Evolutionary conservation across 2,329 filamentous ascomycete genomes (phyloP), one percentile per base, ranked within the genome.

Genomic region (Phialophora verrucosa): DNA sequence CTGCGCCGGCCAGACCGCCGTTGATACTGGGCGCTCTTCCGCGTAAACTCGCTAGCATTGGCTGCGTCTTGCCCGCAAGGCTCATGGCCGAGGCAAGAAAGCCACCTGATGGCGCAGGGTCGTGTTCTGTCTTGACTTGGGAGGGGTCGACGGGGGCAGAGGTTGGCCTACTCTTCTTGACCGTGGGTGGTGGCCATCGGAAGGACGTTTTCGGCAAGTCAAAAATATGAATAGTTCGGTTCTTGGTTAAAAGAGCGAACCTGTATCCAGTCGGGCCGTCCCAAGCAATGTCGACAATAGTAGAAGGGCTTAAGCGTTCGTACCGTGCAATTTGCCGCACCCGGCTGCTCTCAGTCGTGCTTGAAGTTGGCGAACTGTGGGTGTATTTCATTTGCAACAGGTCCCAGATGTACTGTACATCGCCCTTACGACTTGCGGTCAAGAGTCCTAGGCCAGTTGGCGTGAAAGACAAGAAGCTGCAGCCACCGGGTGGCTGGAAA

Each of bases 171-270:
- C 88, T 74, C 56, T 79, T 78, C 62, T 67, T 70, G 23, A 49
- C 42, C 25, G 81, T 79, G 67, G 80, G 89, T 27, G 93, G 91
- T 49, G 93, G 93, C 93, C 93, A 97, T 71, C 91, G 88, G 73
- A 93, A 94, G 4, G 92, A 91, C 69, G 88, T 91, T 54, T 87
- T 84, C 8, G 93, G 92, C 78, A 98, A 87, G 71, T 97, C 91
- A 70, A 97, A 89, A 51, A 98, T 86, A 78, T 99, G 95, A 11
- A 97, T 89, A 8, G 95, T 99, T n/a, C 94, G 93, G 72, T 93
- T 91, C 74, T 96, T 92, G 0, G 95, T 98, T 29, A 97, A 88
- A 80, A 99, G 89, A 1, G 93, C 94, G 47, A 96, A 81, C 65
- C 91, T 89, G 75, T 96, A 91, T 25, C 91, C 92, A 63, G 89